Percentiles rank a stretch among this genome's conserved stretches.
Evolutionary conservation across 2,329 filamentous ascomycete genomes (phyloP).

Genomic region (Colletotrichum limetticola): DNA sequence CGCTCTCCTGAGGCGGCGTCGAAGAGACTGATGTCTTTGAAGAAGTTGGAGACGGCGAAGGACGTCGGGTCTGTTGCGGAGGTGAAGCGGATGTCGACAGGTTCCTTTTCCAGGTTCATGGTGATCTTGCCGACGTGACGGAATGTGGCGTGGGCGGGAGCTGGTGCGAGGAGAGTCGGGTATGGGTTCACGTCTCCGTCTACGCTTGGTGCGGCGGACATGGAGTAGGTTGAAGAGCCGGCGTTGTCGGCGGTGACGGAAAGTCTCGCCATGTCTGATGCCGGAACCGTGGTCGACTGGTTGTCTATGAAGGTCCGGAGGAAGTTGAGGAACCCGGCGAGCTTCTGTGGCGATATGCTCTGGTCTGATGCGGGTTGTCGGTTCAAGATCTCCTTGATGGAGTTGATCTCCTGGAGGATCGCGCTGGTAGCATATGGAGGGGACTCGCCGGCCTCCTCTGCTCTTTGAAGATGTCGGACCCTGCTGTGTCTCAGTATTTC

Average conservation of each 20-base stretch:
- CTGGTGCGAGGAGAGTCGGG: neutral
- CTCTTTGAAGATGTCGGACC: neutral
- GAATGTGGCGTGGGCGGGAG: conserved; percentile 9
- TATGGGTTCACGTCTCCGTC: neutral
- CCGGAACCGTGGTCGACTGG: neutral
- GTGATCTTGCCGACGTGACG: conserved; percentile 18
- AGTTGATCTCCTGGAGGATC: conserved; percentile 20
- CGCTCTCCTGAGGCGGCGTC: neutral
- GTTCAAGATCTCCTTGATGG: conserved; percentile 3
- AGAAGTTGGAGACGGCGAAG: conserved; percentile 29
- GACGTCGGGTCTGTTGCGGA: neutral
- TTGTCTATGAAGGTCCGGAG: conserved; percentile 13
- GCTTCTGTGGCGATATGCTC: neutral
- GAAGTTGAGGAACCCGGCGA: neutral
- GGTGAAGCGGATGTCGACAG: conserved; percentile 21
- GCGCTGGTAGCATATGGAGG: conserved; percentile 26
- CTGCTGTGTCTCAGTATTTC: neutral
- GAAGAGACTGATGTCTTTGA: conserved; percentile 24
- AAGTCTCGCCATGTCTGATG: neutral
- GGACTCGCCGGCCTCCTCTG: conserved; percentile 23
- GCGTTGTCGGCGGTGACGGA: neutral
- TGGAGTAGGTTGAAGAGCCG: neutral
- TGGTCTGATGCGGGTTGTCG: neutral
- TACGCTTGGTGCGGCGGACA: neutral
- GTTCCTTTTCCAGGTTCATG: conserved; percentile 29